A percentile compares a stretch with the other conserved stretches of the same genome.
Evolutionary conservation across 169 alveolate species (phyloP).

Genomic region (Sarcocystis neurona): DNA sequence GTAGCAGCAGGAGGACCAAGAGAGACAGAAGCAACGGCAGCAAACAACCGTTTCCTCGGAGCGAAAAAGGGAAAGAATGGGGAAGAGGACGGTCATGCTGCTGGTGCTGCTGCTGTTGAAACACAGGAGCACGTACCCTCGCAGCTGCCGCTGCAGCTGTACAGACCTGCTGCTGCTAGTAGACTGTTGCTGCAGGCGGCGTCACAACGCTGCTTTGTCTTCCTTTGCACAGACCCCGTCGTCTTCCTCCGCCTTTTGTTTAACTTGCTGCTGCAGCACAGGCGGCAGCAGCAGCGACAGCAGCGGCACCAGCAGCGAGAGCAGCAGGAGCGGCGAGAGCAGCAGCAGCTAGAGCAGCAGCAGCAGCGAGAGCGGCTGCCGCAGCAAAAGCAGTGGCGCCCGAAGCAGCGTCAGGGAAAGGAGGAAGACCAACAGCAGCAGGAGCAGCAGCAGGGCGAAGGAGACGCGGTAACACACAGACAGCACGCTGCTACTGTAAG

Average conservation of each 20-base stretch:
- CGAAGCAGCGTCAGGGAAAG: too few relatives aligned
- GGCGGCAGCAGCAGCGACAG: background rate
- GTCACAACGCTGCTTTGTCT: conserved; percentile 3
- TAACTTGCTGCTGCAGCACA: background rate
- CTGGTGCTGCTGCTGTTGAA: too few relatives aligned
- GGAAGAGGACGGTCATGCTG: too few relatives aligned
- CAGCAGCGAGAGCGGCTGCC: background rate
- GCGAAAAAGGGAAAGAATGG: too few relatives aligned
- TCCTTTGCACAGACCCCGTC: background rate
- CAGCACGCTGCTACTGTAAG: too few relatives aligned
- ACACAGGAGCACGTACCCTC: too few relatives aligned
- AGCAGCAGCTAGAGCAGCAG: background rate
- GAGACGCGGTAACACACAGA: too few relatives aligned
- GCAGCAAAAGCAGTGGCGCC: background rate
- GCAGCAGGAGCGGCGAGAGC: background rate
- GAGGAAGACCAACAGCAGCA: too few relatives aligned
- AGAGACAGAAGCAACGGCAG: too few relatives aligned
- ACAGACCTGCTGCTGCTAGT: background rate
- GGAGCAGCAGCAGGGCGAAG: too few relatives aligned
- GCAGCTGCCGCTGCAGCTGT: background rate
- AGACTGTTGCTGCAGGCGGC: conserved; percentile 8
- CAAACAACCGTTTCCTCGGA: too few relatives aligned
- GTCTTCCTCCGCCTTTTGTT: background rate
- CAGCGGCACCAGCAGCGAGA: background rate
- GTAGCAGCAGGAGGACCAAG: too few relatives aligned